These are phyloP conservation scores for Henckelia pumila DNA, from an alignment of 257 asterid species.

Conservation along the genomic window DNA sequence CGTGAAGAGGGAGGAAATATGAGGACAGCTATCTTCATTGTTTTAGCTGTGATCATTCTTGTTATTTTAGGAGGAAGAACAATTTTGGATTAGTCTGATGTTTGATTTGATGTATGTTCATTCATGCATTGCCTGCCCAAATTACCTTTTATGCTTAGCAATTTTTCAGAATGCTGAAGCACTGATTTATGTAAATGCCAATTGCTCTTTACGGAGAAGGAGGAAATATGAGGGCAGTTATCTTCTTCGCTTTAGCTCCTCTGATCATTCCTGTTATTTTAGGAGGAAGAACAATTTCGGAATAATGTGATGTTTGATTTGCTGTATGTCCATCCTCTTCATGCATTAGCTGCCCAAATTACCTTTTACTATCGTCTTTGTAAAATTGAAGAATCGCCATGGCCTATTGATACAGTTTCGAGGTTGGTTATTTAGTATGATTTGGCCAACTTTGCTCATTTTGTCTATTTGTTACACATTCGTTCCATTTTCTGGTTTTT, in stretches of 20 bases:
- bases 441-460: slow-evolving; percentile 8
- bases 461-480: slow-evolving; percentile 17
- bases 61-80: slow-evolving; percentile 73
- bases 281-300: slow-evolving; percentile 80
- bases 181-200: neutral
- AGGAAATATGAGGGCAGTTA: neutral
- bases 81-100: slow-evolving; percentile 71
- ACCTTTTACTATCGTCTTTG: slow-evolving; percentile 49
- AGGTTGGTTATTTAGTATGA: slow-evolving; percentile 52
- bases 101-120: slow-evolving; percentile 78
- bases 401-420: slow-evolving; percentile 51
- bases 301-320: slow-evolving; percentile 80
- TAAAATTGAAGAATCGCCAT: slow-evolving; percentile 38
- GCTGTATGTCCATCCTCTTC: slow-evolving; percentile 69
- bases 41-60: slow-evolving; percentile 9
- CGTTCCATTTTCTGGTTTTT: slow-evolving; percentile 27
- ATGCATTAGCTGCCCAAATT: slow-evolving; percentile 66
- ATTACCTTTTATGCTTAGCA: slow-evolving; percentile 50
- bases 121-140: slow-evolving; percentile 65
- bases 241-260: neutral
- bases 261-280: slow-evolving; percentile 30
- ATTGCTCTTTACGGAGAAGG: neutral
- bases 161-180: neutral
- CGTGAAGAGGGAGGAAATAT: neutral
- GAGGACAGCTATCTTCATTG: neutral